phyloP scores from a whole-genome alignment of 202 grass and related monocot species.

The Musa balbisiana region DNA sequence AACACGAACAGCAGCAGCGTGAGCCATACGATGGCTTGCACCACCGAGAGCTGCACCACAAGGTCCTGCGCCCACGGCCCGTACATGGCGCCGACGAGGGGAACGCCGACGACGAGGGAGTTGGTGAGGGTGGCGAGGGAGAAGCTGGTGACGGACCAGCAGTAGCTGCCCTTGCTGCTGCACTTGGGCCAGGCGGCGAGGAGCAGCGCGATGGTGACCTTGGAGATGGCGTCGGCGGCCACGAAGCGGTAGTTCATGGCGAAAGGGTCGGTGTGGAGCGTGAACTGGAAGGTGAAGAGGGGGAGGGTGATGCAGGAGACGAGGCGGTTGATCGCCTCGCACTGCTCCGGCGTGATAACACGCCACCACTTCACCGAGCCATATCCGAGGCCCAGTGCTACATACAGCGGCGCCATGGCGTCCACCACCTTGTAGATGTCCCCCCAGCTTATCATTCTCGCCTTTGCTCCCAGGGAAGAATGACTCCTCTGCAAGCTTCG shows the following conservation, averaged over 20 bases:
- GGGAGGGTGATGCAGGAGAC: conserved; percentile 17
- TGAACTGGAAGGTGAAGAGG: conserved; percentile 20
- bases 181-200: conserved; percentile 13
- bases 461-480: too few relatives aligned
- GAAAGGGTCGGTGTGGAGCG: conserved; percentile 10
- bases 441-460: conserved; percentile 7
- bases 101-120: conserved; percentile 84
- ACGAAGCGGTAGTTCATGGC: conserved; percentile 16
- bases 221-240: conserved; percentile 12
- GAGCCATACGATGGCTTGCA: conserved; percentile 84
- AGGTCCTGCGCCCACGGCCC: conserved; percentile 85
- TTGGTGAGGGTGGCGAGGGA: conserved; percentile 74
- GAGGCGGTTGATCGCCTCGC: conserved; percentile 16
- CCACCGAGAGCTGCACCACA: conserved; percentile 85
- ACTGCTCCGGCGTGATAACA: conserved; percentile 18
- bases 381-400: conserved; percentile 7
- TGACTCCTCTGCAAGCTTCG: too few relatives aligned
- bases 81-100: conserved; percentile 75
- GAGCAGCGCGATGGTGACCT: background rate
- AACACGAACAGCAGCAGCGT: conserved; percentile 77
- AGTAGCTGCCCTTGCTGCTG: conserved; percentile 9
- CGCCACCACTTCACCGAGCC: conserved; percentile 17
- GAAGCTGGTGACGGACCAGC: conserved; percentile 63
- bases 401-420: conserved; percentile 16
- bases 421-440: conserved; percentile 16